phyloP scores from a whole-genome alignment of 2,329 filamentous ascomycete genomes.

The Aulographum hederae region DNA sequence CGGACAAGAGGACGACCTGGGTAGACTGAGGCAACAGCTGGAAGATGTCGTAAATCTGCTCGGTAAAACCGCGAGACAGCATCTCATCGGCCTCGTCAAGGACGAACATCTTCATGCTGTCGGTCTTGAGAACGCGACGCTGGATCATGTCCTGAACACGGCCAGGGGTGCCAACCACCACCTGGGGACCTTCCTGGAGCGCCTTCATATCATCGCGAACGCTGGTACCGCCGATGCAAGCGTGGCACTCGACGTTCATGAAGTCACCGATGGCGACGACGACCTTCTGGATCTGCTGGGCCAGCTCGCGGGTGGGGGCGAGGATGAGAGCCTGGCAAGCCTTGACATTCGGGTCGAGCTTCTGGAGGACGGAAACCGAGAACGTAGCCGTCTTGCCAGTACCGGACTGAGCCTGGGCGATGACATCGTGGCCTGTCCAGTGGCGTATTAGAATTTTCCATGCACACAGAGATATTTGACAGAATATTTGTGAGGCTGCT shows the following conservation, averaged over 20 bases:
- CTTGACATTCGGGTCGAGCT: slow-evolving; percentile 91
- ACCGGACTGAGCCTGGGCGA: slow-evolving; percentile 98
- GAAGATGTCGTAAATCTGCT: slow-evolving; percentile 99
- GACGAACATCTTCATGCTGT: slow-evolving; percentile 99
- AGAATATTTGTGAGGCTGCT: too few species aligned
- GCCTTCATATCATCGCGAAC: slow-evolving; percentile 98
- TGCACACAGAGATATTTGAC: slow-evolving; percentile 3
- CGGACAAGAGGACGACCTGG: slow-evolving; percentile 94
- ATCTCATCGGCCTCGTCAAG: slow-evolving; percentile 99
- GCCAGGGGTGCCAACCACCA: slow-evolving; percentile 93
- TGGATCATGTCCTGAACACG: slow-evolving; percentile 99
- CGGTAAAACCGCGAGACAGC: slow-evolving; percentile 97
- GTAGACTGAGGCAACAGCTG: slow-evolving; percentile 94
- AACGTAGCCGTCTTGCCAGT: slow-evolving; percentile 99
- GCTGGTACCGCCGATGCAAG: slow-evolving; percentile 96
- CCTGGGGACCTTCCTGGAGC: slow-evolving; percentile 85
- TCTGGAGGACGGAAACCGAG: slow-evolving; percentile 97
- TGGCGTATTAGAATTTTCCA: slow-evolving; percentile 9
- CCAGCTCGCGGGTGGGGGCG: slow-evolving; percentile 93
- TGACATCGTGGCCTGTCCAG: slow-evolving; percentile 70
- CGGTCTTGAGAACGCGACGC: slow-evolving; percentile 90
- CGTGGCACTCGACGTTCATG: slow-evolving; percentile 98
- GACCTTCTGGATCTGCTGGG: slow-evolving; percentile 99
- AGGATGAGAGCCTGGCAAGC: slow-evolving; percentile 96
- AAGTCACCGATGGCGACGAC: slow-evolving; percentile 97